Evolutionary conservation across 306 rosid species (phyloP), one percentile per base, ranked within the genome.

Genomic region (Ammopiptanthus mongolicus): DNA sequence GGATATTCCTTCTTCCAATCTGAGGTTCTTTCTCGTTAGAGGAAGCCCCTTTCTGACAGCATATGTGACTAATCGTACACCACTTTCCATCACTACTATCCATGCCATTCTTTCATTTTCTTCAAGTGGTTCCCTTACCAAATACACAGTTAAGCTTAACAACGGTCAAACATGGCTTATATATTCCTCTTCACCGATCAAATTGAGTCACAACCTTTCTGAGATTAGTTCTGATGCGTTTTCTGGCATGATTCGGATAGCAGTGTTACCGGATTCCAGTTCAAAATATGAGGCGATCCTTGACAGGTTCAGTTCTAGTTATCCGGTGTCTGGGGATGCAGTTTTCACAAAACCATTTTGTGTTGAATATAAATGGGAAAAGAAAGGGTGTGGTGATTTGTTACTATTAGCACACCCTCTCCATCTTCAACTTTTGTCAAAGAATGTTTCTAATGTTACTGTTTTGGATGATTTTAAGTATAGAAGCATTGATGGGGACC

Each of bases 21-120:
- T 91, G 4, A 75, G 85, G 0, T 86, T 86, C 82, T 86, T 84
- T 8, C 95, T 89, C 34, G 95, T 84, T 8, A 87, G 94, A 13
- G 97, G 97, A 25, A 91, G 89, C 73, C 97, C 97, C 3, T 91
- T 65, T 64, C n/a, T 91, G 12, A 91, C 95, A 0, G 67, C 84
- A 25, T 28, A 86, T 34, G 87, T 83, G 29, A 71, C 79, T 13
- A 39, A 46, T 5, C 57, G 44, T 21, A 75, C 89, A 3, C 5
- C 51, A 2, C 56, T 91, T 57, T 80, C 87, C 22, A 83, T 91
- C 59, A 46, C 33, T 19, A 73, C 70, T 5, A 41, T 31, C 8
- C 78, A 73, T 2, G 52, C 47, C 33, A 74, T 91, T 5, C 79
- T 87, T 29, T 81, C 88, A 0, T 69, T 86, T 62, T 83, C 83